Conservation (phyloP, 2,329 filamentous ascomycete species). For the Verticillium isaacii region DNA sequence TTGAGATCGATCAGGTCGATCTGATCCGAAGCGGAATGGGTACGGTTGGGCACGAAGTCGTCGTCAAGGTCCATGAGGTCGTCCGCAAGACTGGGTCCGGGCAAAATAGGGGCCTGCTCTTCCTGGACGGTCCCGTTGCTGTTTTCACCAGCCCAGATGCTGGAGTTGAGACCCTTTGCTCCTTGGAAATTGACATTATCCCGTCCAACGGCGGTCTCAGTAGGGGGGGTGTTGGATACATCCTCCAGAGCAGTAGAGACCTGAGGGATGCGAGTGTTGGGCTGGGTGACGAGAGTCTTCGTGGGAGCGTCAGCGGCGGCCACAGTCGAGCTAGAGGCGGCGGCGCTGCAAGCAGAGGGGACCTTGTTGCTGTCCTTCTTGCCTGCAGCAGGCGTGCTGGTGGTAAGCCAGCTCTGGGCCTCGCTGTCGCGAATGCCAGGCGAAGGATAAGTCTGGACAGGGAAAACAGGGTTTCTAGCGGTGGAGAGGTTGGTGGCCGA, state of each 20-base stretch:
- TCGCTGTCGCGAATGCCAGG: not conserved
- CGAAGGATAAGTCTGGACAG: not conserved
- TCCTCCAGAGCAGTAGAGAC: not conserved
- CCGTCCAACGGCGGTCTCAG: not conserved
- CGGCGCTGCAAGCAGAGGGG: not conserved
- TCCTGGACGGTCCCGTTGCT: not conserved
- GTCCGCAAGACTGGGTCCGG: not conserved
- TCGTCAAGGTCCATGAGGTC: not conserved
- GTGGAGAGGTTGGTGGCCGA: not conserved
- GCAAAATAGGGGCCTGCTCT: not conserved
- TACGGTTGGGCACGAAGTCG: not conserved
- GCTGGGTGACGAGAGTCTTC: not conserved
- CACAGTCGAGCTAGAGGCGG: not conserved
- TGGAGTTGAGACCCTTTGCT: not conserved
- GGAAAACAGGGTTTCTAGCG: not conserved
- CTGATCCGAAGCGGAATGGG: not conserved
- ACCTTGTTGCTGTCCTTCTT: not conserved
- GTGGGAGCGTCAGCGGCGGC: not conserved
- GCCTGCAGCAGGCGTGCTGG: not conserved
- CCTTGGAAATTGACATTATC: not conserved
- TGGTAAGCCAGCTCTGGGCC: not conserved
- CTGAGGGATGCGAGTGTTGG: not conserved
- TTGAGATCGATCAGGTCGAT: not conserved
- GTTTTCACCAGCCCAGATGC: not conserved
- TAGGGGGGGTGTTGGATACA: not conserved